Evolutionary conservation across 129 eudicot genomes (phyloP), one percentile per base, ranked within the genome.

Genomic region (Flaveria linearis): DNA sequence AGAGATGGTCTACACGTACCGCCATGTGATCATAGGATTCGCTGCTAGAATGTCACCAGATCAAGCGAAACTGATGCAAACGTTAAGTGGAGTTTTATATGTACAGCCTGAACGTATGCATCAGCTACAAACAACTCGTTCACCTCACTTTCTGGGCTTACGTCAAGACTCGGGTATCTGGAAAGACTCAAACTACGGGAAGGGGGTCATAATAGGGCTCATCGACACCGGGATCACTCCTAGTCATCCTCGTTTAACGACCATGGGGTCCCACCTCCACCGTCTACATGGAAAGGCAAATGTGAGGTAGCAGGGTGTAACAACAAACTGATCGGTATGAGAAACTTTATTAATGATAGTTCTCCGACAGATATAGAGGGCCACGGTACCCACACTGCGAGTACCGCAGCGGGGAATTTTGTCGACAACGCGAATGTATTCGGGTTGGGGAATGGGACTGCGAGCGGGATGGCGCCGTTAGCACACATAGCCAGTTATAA

Each of bases 371-470:
- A 82, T 57, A 39, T 39, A 11, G 36, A 14, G 7, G 86, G 86
- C 2, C 85, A 82, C 33, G 85, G 85, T 10, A 82, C 82, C 7
- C 85, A 82, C 64, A 81, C 81, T 1, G 55, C 79, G 6, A 70
- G 81, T 72, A 82, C 78, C 7, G 82, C 82, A 6, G 85, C 76
- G 0, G 83, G 86, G 7, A 69, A 75, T 23, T 83, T 78, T 16
- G 86, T 83, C 20, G 53, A 74, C n/a, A 79, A 76, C 7, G 86
- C 83, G 10, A 83, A 63, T 62, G 67, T 83, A 25, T 83, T 67
- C 42, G 86, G 86, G 4, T 69, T 66, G 26, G 80, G 80, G 7
- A 73, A 78, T 33, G 81, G 86, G 43, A 83, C 86, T 7, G 86
- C 86, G 0, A 39, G 65, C 41, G 84, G 86, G 17, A 78, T 74